These are phyloP conservation scores for Kuraishia hungarica DNA, from an alignment of 805 yeast genomes.

Conservation along the genomic window DNA sequence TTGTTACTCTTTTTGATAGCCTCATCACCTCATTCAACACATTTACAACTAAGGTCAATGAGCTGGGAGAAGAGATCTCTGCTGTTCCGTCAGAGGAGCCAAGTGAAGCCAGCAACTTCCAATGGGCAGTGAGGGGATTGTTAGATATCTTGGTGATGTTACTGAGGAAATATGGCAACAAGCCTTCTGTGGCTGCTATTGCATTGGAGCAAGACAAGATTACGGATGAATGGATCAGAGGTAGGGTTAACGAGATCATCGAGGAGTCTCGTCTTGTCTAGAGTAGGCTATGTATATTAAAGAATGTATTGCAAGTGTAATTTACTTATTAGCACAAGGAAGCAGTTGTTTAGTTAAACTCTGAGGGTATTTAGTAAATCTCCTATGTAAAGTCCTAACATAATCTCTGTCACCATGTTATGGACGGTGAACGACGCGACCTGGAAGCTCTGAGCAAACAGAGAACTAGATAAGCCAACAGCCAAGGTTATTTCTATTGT, in stretches of 20 bases:
- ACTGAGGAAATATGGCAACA: background rate
- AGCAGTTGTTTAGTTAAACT: too few species aligned
- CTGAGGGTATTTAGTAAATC: too few species aligned
- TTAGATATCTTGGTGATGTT: constrained; percentile 4
- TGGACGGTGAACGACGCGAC: too few species aligned
- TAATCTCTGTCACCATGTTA: too few species aligned
- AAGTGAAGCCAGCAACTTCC: constrained; percentile 1
- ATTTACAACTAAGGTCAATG: background rate
- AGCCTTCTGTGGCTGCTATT: background rate
- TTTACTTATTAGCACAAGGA: background rate
- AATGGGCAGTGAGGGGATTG: constrained; percentile 6
- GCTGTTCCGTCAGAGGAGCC: constrained; percentile 2
- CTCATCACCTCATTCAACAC: background rate
- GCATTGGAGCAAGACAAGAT: background rate
- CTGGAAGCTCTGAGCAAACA: too few species aligned
- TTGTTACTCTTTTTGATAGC: background rate
- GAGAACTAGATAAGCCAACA: too few species aligned
- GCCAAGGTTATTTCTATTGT: too few species aligned
- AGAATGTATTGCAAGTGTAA: background rate
- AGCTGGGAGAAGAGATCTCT: constrained; percentile 4
- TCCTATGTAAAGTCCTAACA: too few species aligned
- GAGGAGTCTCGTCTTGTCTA: background rate
- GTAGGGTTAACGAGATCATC: background rate
- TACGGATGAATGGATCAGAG: background rate
- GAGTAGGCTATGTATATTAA: background rate